phyloP scores from a whole-genome alignment of 805 yeast species.

The Nakazawaea ambrosiae region DNA sequence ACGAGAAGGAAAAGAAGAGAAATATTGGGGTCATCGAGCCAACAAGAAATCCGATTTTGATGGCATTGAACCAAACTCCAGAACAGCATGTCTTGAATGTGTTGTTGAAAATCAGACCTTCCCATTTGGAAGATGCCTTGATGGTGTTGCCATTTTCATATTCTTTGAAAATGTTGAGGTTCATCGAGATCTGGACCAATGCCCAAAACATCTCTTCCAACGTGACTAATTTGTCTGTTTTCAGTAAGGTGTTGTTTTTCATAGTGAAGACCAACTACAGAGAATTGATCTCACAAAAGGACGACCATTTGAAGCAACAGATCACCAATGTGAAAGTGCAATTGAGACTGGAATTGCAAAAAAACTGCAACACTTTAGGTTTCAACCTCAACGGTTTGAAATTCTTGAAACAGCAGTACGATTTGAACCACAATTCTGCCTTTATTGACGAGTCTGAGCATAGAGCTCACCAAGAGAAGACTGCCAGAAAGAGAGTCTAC shows the following conservation, averaged over 20 bases:
- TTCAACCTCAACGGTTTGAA: conserved; percentile 79
- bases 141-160: conserved; percentile 86
- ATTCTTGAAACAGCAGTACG: conserved; percentile 73
- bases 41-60: conserved; percentile 60
- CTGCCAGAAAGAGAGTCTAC: conserved; percentile 67
- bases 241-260: conserved; percentile 73
- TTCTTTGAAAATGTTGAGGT: conserved; percentile 60
- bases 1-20: conserved; percentile 35
- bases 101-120: conserved; percentile 61
- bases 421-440: conserved; percentile 62
- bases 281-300: conserved; percentile 69
- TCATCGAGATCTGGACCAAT: conserved; percentile 69
- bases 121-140: conserved; percentile 90
- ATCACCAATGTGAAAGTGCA: conserved; percentile 56
- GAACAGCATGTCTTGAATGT: conserved; percentile 74
- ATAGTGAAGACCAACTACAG: conserved; percentile 65
- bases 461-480: conserved; percentile 42
- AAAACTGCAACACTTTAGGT: conserved; percentile 59
- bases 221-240: conserved; percentile 45
- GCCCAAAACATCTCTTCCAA: conserved; percentile 36
- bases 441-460: conserved; percentile 65
- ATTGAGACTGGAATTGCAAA: conserved; percentile 49
- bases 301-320: conserved; percentile 55
- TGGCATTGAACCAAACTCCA: conserved; percentile 66
- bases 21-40: conserved; percentile 53